phyloP scores from a whole-genome alignment of 1,284 basidiomycete genomes.

The Clitocybe nebularis region DNA sequence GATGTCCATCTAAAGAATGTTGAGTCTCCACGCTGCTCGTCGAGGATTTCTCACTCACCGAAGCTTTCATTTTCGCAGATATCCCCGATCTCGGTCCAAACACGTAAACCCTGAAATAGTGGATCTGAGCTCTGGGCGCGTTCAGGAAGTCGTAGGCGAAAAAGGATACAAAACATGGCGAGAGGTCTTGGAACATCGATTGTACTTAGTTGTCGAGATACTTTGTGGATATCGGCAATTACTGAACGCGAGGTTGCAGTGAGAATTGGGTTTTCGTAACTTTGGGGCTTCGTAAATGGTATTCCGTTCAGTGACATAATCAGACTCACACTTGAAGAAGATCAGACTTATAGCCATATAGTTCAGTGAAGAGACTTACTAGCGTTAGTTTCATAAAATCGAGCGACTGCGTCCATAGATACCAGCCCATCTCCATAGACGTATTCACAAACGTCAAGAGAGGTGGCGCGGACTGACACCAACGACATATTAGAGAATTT shows the following conservation, averaged over 20 bases:
- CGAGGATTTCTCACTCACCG: conserved; percentile 41
- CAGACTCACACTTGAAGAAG: conserved; percentile 24
- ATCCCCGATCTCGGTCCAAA: conserved; percentile 72
- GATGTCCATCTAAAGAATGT: conserved; percentile 54
- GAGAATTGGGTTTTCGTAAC: conserved; percentile 72
- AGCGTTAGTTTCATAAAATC: conserved; percentile 67
- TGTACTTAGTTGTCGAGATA: conserved; percentile 52
- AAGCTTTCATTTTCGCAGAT: conserved; percentile 73
- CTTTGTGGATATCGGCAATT: conserved; percentile 62
- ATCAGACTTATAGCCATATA: conserved; percentile 5
- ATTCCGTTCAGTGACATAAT: conserved; percentile 4
- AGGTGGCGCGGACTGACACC: conserved; percentile 48
- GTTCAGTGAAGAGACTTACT: conserved; percentile 33
- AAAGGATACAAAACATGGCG: conserved; percentile 52
- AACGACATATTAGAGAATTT: conserved; percentile 33
- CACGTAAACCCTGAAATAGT: conserved; percentile 55
- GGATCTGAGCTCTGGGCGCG: conserved; percentile 30
- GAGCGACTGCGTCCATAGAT: conserved; percentile 47
- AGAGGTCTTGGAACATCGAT: conserved; percentile 64
- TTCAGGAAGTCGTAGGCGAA: conserved; percentile 41
- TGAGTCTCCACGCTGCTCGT: conserved; percentile 4
- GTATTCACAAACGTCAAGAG: conserved; percentile 62
- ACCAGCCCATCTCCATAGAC: conserved; percentile 54
- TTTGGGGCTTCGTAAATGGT: conserved; percentile 19
- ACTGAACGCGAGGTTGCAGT: conserved; percentile 68